Percentiles rank a stretch among this genome's conserved stretches.
Conservation (phyloP, 2,329 filamentous ascomycete species). For the Diaporthe sp. region DNA sequence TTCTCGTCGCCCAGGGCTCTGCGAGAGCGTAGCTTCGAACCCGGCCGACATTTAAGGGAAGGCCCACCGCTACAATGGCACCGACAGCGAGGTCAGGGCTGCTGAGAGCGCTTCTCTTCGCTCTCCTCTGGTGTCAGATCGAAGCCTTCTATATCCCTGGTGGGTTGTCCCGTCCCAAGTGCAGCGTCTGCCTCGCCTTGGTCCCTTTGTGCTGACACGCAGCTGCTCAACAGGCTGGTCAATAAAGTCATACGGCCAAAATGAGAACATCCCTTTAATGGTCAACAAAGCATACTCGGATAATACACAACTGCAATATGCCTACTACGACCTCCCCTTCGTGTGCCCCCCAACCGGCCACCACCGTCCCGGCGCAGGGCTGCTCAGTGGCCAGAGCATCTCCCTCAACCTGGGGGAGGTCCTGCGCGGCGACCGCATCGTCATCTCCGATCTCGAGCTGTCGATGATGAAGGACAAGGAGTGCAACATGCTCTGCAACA, state of each 20-base stretch:
- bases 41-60: constrained; percentile 3
- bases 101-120: constrained; percentile 63
- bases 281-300: constrained; percentile 95
- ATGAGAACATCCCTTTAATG: constrained; percentile 84
- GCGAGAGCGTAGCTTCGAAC: neutral
- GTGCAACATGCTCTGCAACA: constrained; percentile 80
- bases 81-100: constrained; percentile 41
- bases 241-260: constrained; percentile 82
- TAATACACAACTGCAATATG: constrained; percentile 90
- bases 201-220: constrained; percentile 17
- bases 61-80: constrained; percentile 35
- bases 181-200: neutral
- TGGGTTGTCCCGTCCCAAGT: constrained; percentile 56
- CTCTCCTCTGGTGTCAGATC: constrained; percentile 61
- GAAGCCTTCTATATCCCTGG: constrained; percentile 90
- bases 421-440: constrained; percentile 87
- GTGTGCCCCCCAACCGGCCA: constrained; percentile 84
- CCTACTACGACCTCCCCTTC: constrained; percentile 90
- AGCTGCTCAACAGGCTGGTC: constrained; percentile 76
- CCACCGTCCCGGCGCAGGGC: constrained; percentile 73
- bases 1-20: constrained; percentile 3
- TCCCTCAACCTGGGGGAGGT: constrained; percentile 90
- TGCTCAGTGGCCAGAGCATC: constrained; percentile 83
- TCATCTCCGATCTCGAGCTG: constrained; percentile 86
- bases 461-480: constrained; percentile 82